Evolutionary conservation across 225 moss, liverwort and hornwort genomes (phyloP), one percentile per base, ranked within the genome.

Genomic region (Antitrichia curtipendula): DNA sequence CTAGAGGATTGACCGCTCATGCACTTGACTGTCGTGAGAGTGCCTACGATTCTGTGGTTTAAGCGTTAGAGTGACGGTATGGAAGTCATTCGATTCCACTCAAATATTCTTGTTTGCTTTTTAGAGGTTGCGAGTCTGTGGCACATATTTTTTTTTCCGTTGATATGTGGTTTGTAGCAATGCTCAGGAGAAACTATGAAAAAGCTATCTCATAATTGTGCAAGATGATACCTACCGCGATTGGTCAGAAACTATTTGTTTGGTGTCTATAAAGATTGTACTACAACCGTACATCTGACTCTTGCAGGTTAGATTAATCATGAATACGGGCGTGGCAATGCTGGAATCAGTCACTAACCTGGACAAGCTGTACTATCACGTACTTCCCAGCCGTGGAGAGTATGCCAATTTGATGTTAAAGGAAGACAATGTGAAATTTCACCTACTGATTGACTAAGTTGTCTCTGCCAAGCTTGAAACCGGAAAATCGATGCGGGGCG

Each of bases 401-500:
- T 96, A 95, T 80, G 96, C 96, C 59, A 97, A 97, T 86, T 83
- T 97, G 88, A 97, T 97, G 96, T 90, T 92, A 74, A 94, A 92
- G 85, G 97, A 97, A 66, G 96, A 97, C 21, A 97, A 97, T 88
- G 95, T 97, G 84, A 96, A 97, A 84, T 97, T 97, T 86, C 97
- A 97, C 85, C 88, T 97, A 89, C 89, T 95, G 10, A 88, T 97
- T 54, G 95, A 93, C 59, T 92, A 93, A 89, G 96, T 97, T 62
- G 92, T 85, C 32, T 86, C 86, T 72, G 97, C 95, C 59, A 93
- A 94, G 69, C 89, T 97, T 43, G 92, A 91, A 89, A 95, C 87
- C 38, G 95, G 94, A 14, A 97, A 95, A 81, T 93, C 95, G 13
- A 90, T 88, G 83, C 91, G 88, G 45, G 96, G 96, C 43, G 91